Base-by-base conservation (phyloP, 2,329 filamentous ascomycete genomes). In the Claviceps citrina region DNA sequence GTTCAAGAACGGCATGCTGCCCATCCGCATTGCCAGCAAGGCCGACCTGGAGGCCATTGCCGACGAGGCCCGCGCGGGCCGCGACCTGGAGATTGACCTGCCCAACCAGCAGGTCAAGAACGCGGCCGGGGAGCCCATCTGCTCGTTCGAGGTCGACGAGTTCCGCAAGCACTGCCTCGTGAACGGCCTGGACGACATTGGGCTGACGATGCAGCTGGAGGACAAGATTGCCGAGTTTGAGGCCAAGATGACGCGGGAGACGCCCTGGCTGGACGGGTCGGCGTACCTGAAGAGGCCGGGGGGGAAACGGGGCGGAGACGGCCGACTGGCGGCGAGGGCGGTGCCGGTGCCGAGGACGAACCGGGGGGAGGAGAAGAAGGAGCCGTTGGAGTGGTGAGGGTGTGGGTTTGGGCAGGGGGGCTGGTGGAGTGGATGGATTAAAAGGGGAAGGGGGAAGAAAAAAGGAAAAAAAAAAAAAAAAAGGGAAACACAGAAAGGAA, bases 1-100 rank as follows among this genome's bases (percentile, higher is more conserved):
- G n/a, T 96, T 95, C 75, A 96, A 98, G 73, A 98, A 98, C 67
- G 89, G 89, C 66, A 96, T 96, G 91, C 69, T 96, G 47, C 87
- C 89, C 36, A 76, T 96, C 45, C 64, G 71, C 43, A 81, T 96
- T 55, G 65, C 71, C 25, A 76, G 89, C 58, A 63, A 76, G 48
- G 67, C 63, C 1, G 69, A 73, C 25, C 66, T 95, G 4, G 70
- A 81, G 32, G 70, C 69, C 45, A 78, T 96, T 47, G 78, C 82
- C 28, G 74, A 68, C 20, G 84, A 93, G 61, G 87, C 87, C 26
- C 70, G 70, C 28, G 81, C 83, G 3, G 85, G 85, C 42, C 73
- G 73, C 43, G 87, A 95, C 59, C 67, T 96, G 47, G 87, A 95
- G 64, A 73, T 96, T 44, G 89, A 96, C 56, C 76, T 96, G 36